Conservation (phyloP, 1,139 yeast genomes). For the Meyerozyma carpophila region DNA sequence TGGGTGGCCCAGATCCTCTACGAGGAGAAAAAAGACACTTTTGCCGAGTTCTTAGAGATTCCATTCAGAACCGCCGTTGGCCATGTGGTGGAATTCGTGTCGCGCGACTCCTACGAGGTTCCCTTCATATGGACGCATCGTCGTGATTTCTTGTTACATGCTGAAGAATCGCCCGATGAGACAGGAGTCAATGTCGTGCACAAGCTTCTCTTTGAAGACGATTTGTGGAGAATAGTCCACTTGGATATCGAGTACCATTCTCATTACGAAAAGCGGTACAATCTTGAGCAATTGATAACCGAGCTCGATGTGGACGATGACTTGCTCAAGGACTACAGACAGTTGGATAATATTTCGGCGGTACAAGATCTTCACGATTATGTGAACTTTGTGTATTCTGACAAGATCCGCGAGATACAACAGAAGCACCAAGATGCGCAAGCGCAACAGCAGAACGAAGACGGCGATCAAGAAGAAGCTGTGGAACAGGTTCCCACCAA, state of each 20-base stretch:
- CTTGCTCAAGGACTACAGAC: slow-evolving; percentile 47
- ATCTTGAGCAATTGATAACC: slow-evolving; percentile 54
- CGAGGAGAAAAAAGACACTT: slow-evolving; percentile 42
- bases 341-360: slow-evolving; percentile 68
- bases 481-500: slow-evolving; percentile 1
- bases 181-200: slow-evolving; percentile 45
- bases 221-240: slow-evolving; percentile 85
- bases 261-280: slow-evolving; percentile 66
- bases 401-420: slow-evolving; percentile 51
- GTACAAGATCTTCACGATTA: slow-evolving; percentile 87
- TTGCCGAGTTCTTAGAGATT: slow-evolving; percentile 37
- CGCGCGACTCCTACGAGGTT: slow-evolving; percentile 79
- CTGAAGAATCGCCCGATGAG: slow-evolving; percentile 48
- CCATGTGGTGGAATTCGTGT: slow-evolving; percentile 71
- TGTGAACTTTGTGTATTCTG: slow-evolving; percentile 72
- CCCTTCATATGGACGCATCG: slow-evolving; percentile 97
- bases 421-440: slow-evolving; percentile 15
- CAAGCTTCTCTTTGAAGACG: slow-evolving; percentile 68
- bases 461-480: slow-evolving; percentile 9
- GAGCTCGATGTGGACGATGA: slow-evolving; percentile 55
- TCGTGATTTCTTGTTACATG: slow-evolving; percentile 72
- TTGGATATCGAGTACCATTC: slow-evolving; percentile 89
- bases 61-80: slow-evolving; percentile 71
- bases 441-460: slow-evolving; percentile 14
- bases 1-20: slow-evolving; percentile 68